A percentile compares a stretch with the other conserved stretches of the same genome.
phyloP scores from a whole-genome alignment of 768 basidiomycete genomes.

The Termitomyces sp. region DNA sequence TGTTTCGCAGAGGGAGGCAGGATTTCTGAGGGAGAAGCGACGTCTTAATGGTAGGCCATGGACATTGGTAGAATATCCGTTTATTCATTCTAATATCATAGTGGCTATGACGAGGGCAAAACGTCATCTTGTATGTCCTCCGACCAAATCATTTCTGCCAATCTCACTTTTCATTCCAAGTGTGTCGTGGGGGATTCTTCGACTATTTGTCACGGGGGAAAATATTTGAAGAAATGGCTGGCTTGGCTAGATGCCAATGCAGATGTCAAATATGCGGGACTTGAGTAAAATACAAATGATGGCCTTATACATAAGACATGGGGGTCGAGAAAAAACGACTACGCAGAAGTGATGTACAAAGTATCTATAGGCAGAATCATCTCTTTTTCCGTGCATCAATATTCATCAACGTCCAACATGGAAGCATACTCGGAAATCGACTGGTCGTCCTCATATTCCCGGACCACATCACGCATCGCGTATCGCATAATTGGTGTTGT shows the following conservation, averaged over 20 bases:
- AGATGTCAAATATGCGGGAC: slow-evolving; percentile 82
- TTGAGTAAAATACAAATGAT: slow-evolving; percentile 31
- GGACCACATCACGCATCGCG: slow-evolving; percentile 80
- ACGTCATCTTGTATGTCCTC: slow-evolving; percentile 67
- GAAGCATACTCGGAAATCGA: slow-evolving; percentile 78
- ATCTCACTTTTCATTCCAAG: slow-evolving; percentile 29
- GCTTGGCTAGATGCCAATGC: slow-evolving; percentile 86
- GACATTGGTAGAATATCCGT: neutral
- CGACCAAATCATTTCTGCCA: neutral
- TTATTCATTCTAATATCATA: slow-evolving; percentile 20
- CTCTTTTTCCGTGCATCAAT: slow-evolving; percentile 2
- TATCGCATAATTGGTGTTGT: slow-evolving; percentile 77
- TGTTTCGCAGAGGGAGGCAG: slow-evolving; percentile 68
- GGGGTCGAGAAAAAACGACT: neutral
- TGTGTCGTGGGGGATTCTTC: slow-evolving; percentile 93
- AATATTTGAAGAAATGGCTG: slow-evolving; percentile 87
- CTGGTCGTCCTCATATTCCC: slow-evolving; percentile 74
- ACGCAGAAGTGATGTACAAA: neutral
- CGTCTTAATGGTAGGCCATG: slow-evolving; percentile 69
- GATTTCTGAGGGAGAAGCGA: slow-evolving; percentile 90
- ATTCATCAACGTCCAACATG: slow-evolving; percentile 63
- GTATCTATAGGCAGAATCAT: neutral
- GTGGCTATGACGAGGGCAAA: slow-evolving; percentile 92
- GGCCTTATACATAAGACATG: neutral
- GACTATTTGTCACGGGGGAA: slow-evolving; percentile 79